These are phyloP conservation scores for Anthoceros angustus DNA, from an alignment of 225 moss, liverwort and hornwort genomes.

Conservation along the genomic window DNA sequence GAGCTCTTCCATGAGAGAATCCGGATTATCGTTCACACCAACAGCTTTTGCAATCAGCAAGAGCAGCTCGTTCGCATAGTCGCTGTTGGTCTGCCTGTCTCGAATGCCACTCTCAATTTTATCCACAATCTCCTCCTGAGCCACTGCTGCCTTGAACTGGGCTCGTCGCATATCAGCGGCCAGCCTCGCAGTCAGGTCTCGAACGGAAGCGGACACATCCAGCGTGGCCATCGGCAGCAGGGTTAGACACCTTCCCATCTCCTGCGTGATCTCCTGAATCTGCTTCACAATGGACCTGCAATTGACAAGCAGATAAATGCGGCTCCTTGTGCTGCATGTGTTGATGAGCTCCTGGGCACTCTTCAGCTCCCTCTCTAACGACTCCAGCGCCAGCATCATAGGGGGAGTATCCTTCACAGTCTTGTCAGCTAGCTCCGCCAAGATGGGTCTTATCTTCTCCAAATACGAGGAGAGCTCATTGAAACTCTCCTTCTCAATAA, in stretches of 20 bases:
- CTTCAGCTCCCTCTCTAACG: slow-evolving; percentile 44
- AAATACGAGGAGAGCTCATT: slow-evolving; percentile 40
- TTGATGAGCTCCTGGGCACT: slow-evolving; percentile 30
- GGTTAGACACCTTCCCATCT: slow-evolving; percentile 49
- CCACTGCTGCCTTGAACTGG: slow-evolving; percentile 36
- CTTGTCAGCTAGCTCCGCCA: slow-evolving; percentile 41
- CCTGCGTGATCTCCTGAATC: slow-evolving; percentile 53
- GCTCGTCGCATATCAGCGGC: slow-evolving; percentile 54
- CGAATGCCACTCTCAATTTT: slow-evolving; percentile 60
- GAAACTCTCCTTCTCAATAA: slow-evolving; percentile 62
- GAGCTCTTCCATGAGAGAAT: slow-evolving; percentile 49
- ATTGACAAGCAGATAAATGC: slow-evolving; percentile 60
- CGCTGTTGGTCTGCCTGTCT: slow-evolving; percentile 48
- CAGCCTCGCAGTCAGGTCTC: slow-evolving; percentile 36
- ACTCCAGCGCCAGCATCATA: slow-evolving; percentile 44
- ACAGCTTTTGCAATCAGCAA: slow-evolving; percentile 52
- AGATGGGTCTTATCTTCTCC: slow-evolving; percentile 43
- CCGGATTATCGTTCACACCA: slow-evolving; percentile 41
- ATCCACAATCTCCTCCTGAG: slow-evolving; percentile 65
- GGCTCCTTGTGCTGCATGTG: slow-evolving; percentile 44
- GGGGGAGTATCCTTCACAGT: slow-evolving; percentile 42
- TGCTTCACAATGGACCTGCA: slow-evolving; percentile 57
- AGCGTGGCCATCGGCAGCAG: slow-evolving; percentile 49
- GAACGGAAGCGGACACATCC: slow-evolving; percentile 36
- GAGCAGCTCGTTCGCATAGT: slow-evolving; percentile 57